A percentile compares a stretch with the other conserved stretches of the same genome.
phyloP scores from a whole-genome alignment of 768 basidiomycete species.

The Suillus brevipes region DNA sequence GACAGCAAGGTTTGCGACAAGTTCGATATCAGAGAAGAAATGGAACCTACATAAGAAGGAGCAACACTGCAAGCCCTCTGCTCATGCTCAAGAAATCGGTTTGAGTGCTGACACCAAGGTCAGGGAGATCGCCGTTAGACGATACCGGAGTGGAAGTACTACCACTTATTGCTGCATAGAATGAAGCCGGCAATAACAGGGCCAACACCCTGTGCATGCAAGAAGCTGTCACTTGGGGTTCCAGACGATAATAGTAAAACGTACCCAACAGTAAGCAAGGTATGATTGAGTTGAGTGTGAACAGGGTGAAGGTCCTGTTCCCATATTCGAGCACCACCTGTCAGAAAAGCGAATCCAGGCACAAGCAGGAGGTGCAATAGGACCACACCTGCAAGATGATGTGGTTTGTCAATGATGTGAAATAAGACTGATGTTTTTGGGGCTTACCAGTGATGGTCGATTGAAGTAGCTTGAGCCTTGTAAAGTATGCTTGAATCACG shows the following conservation, averaged over 20 bases:
- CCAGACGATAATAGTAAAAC: slow-evolving; percentile 13
- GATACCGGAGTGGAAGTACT: slow-evolving; percentile 26
- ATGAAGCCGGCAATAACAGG: slow-evolving; percentile 63
- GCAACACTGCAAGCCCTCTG: slow-evolving; percentile 61
- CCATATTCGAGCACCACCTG: slow-evolving; percentile 65
- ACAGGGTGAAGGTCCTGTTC: slow-evolving; percentile 71
- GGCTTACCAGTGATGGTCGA: slow-evolving; percentile 63
- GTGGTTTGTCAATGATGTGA: not conserved
- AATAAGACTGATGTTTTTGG: not conserved
- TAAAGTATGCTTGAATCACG: not conserved
- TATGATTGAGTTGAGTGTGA: slow-evolving; percentile 64
- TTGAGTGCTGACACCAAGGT: slow-evolving; percentile 47
- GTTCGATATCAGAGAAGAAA: not conserved
- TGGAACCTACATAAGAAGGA: slow-evolving; percentile 54
- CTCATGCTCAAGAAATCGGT: slow-evolving; percentile 58
- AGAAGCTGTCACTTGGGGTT: not conserved
- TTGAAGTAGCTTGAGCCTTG: slow-evolving; percentile 62
- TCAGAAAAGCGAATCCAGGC: slow-evolving; percentile 70
- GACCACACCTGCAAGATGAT: slow-evolving; percentile 51
- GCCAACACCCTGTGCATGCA: slow-evolving; percentile 52
- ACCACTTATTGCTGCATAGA: slow-evolving; percentile 59
- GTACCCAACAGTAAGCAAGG: slow-evolving; percentile 69
- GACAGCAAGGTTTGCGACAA: slow-evolving; percentile 5
- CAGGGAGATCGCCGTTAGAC: slow-evolving; percentile 9
- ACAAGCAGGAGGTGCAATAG: slow-evolving; percentile 72